phyloP scores from a whole-genome alignment of 495 filamentous ascomycete genomes.

The Amphirosellinia nigrospora region DNA sequence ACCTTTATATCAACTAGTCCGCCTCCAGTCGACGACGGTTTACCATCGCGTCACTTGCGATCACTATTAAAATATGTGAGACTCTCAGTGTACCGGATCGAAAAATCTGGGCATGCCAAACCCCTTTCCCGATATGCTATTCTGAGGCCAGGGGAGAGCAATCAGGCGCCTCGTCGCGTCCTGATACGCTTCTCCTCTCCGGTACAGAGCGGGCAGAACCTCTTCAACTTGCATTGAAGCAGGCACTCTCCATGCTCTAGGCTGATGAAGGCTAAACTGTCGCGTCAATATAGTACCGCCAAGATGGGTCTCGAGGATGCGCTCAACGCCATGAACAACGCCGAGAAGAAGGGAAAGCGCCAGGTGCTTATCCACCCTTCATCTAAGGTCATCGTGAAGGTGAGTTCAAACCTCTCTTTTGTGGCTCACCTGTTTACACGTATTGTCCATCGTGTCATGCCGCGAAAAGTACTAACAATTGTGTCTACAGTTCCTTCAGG shows the following conservation, averaged over 20 bases:
- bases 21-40: not conserved
- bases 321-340: slow-evolving; percentile 99
- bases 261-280: slow-evolving; percentile 82
- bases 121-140: slow-evolving; percentile 44
- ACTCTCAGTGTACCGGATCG: slow-evolving; percentile 34
- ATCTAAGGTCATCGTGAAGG: slow-evolving; percentile 98
- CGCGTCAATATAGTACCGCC: slow-evolving; percentile 61
- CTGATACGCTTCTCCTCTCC: slow-evolving; percentile 77
- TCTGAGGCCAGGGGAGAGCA: slow-evolving; percentile 58
- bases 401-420: not conserved
- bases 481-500: slow-evolving; percentile 73
- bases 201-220: slow-evolving; percentile 92
- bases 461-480: not conserved
- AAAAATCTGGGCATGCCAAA: slow-evolving; percentile 24
- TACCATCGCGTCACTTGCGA: not conserved
- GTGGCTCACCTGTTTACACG: not conserved
- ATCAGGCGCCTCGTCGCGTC: slow-evolving; percentile 42
- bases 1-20: slow-evolving; percentile 8
- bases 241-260: slow-evolving; percentile 94
- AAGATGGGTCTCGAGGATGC: slow-evolving; percentile 99
- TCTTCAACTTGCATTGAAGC: slow-evolving; percentile 57
- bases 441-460: not conserved
- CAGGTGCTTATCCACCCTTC: slow-evolving; percentile 95
- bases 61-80: slow-evolving; percentile 48
- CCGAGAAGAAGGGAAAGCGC: slow-evolving; percentile 98